Conservation (phyloP, 1,284 basidiomycete species). For the Afroboletus lepidellus region DNA sequence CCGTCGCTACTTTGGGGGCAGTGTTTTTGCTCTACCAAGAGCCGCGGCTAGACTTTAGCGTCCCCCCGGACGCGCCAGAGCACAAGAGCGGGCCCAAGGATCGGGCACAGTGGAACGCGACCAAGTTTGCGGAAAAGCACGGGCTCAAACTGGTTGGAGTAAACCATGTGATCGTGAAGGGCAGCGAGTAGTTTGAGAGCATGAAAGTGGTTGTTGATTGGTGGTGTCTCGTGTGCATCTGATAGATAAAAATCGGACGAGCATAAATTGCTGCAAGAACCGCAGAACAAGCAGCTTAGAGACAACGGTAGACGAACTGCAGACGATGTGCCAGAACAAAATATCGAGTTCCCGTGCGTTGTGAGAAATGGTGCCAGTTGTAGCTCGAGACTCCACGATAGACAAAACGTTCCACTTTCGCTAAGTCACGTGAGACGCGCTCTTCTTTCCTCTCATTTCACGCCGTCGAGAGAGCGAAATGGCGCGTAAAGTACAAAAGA, state of each 20-base stretch:
- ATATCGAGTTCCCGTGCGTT: no score
- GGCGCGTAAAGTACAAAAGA: slow-evolving; percentile 16
- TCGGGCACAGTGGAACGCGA: slow-evolving; percentile 53
- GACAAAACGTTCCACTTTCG: no score
- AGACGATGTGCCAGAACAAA: no score
- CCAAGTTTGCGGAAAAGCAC: slow-evolving; percentile 51
- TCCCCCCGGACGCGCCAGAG: slow-evolving; percentile 49
- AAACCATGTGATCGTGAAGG: slow-evolving; percentile 47
- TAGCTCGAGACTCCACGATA: no score
- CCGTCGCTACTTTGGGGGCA: slow-evolving; percentile 17
- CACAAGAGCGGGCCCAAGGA: slow-evolving; percentile 44
- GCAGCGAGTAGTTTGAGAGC: slow-evolving; percentile 13
- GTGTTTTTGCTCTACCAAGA: slow-evolving; percentile 65
- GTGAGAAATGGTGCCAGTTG: no score
- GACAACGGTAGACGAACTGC: no score
- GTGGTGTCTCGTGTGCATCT: not conserved
- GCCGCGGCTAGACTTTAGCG: slow-evolving; percentile 41
- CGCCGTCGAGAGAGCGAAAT: slow-evolving; percentile 8
- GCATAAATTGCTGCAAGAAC: no score
- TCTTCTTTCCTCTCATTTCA: not conserved
- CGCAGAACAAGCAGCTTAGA: no score
- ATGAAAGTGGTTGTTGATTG: not conserved
- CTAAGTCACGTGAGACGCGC: not conserved
- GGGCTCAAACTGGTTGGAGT: slow-evolving; percentile 58
- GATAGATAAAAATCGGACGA: not conserved